Evolutionary conservation across 2,329 filamentous ascomycete genomes (phyloP).

Genomic region (Chrysosphaeria jannelii): DNA sequence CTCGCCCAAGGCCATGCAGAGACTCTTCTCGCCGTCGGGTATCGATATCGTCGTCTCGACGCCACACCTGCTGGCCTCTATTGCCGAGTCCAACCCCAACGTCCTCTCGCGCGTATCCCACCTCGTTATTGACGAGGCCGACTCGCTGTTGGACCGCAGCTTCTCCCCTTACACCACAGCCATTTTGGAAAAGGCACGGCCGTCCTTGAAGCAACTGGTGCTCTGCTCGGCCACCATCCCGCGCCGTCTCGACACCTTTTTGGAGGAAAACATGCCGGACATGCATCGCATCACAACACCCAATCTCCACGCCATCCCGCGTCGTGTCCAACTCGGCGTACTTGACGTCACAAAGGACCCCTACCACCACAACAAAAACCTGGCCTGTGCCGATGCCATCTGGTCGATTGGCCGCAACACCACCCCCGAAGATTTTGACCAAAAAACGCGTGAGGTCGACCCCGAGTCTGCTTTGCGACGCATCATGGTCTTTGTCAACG

Average conservation of each 20-base stretch:
- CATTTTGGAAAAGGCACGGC: slow-evolving; percentile 54
- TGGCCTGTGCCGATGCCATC: slow-evolving; percentile 84
- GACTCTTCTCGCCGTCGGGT: slow-evolving; percentile 50
- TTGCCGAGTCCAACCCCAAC: slow-evolving; percentile 71
- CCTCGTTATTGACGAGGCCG: slow-evolving; percentile 78
- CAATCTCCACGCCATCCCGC: slow-evolving; percentile 83
- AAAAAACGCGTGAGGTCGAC: slow-evolving; percentile 22
- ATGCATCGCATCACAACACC: slow-evolving; percentile 74
- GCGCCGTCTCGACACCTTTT: slow-evolving; percentile 54
- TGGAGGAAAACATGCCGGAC: slow-evolving; percentile 55
- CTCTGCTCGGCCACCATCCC: slow-evolving; percentile 94
- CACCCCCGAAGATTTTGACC: no score
- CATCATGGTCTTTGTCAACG: slow-evolving; percentile 16
- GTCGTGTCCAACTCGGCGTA: slow-evolving; percentile 77
- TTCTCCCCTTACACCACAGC: slow-evolving; percentile 59
- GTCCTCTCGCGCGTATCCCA: slow-evolving; percentile 76
- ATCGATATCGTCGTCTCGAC: slow-evolving; percentile 71
- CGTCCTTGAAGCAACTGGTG: slow-evolving; percentile 60
- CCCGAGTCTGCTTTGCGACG: slow-evolving; percentile 40
- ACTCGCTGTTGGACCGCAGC: slow-evolving; percentile 79
- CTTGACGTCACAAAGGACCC: slow-evolving; percentile 80
- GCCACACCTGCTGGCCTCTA: slow-evolving; percentile 64
- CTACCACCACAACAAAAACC: slow-evolving; percentile 70
- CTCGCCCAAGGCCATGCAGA: slow-evolving; percentile 51
- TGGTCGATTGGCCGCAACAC: slow-evolving; percentile 71